These are phyloP conservation scores for Coniosporium apollinis DNA, from an alignment of 495 filamentous ascomycete genomes.

Conservation along the genomic window DNA sequence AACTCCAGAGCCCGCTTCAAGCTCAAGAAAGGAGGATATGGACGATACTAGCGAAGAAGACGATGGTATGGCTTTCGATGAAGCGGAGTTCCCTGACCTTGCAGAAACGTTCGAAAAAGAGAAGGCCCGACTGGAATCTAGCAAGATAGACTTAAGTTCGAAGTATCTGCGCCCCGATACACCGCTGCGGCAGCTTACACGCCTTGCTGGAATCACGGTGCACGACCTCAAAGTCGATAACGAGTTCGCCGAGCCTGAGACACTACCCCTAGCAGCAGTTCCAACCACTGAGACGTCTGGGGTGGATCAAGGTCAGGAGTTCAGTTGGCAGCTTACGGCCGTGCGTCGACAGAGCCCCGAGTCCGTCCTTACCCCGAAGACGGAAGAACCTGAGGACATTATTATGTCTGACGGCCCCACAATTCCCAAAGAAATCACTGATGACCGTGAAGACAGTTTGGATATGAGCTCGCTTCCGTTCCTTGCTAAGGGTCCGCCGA, in stretches of 20 bases:
- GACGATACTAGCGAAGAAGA: slow-evolving; percentile 17
- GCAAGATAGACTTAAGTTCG: slow-evolving; percentile 19
- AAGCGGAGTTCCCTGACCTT: slow-evolving; percentile 18
- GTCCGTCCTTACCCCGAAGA: slow-evolving; percentile 13
- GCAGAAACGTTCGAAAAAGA: slow-evolving; percentile 21
- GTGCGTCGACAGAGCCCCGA: too few species aligned
- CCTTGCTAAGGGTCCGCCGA: slow-evolving; percentile 17
- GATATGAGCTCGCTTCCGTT: slow-evolving; percentile 20
- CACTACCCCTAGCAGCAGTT: slow-evolving; percentile 1
- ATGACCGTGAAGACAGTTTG: slow-evolving; percentile 8
- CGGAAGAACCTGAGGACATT: slow-evolving; percentile 10
- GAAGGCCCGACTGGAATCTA: slow-evolving; percentile 18
- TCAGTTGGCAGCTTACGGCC: too few species aligned
- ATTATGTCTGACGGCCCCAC: slow-evolving; percentile 7
- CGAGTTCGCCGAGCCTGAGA: slow-evolving; percentile 6
- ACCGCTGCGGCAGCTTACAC: slow-evolving; percentile 15
- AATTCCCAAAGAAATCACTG: slow-evolving; percentile 5
- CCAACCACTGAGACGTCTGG: too few species aligned
- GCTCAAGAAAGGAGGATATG: too few species aligned
- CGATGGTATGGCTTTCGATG: slow-evolving; percentile 22
- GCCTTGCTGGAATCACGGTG: slow-evolving; percentile 13
- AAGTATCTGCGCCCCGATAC: slow-evolving; percentile 15
- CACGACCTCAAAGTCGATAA: too few species aligned
- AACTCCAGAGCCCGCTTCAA: too few species aligned
- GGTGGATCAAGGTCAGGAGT: too few species aligned